Conservation (phyloP, 2,329 filamentous ascomycete genomes). For the Venturia effusa region DNA sequence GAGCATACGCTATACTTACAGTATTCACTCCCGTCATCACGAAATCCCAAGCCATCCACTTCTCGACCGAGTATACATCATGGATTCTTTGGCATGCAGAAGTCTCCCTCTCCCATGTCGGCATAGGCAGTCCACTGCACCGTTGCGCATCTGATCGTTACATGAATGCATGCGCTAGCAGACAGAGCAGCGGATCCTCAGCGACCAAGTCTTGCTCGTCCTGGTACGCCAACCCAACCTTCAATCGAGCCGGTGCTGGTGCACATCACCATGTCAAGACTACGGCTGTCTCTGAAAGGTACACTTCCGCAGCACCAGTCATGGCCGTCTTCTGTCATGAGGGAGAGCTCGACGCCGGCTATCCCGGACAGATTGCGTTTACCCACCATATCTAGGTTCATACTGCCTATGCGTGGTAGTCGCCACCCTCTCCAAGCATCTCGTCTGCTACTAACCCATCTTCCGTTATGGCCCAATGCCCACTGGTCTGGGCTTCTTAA, state of each 20-base stretch:
- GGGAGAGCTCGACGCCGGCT: not conserved
- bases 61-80: not conserved
- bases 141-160: not conserved
- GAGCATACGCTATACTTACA: too few species aligned
- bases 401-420: not conserved
- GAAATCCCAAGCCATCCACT: too few species aligned
- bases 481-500: constrained; percentile 1
- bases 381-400: not conserved
- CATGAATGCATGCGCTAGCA: not conserved
- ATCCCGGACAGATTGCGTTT: not conserved
- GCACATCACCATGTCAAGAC: not conserved
- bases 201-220: not conserved
- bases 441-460: not conserved
- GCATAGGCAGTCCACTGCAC: not conserved
- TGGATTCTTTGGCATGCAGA: not conserved
- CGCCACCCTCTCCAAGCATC: not conserved
- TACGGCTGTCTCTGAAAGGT: not conserved
- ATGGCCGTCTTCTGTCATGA: not conserved
- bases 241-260: not conserved
- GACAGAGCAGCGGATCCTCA: not conserved
- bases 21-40: too few species aligned
- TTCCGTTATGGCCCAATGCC: not conserved
- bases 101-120: not conserved
- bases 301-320: not conserved
- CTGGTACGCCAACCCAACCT: constrained; percentile 1